Base-by-base conservation (phyloP, 2,329 filamentous ascomycete genomes). In the Trichoderma brevicompactum region DNA sequence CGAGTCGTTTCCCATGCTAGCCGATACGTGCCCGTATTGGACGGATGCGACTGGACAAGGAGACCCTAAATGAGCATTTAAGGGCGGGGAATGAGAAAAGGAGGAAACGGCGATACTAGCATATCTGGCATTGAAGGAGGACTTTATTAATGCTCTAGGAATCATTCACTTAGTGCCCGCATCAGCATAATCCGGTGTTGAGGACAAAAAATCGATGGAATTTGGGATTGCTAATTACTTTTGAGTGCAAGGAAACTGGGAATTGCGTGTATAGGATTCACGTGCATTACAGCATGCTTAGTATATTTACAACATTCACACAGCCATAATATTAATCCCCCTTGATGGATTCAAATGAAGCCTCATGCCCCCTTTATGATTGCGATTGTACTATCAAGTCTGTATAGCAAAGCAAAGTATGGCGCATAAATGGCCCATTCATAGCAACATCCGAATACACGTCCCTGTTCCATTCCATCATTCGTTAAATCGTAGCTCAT, bases 1-100 rank as follows among this genome's bases (percentile, higher is more conserved):
- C 23, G 81, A 83, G 67, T 80, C 84, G 0, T 92, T 90, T 71
- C 92, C 92, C 0, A 75, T 60, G 8, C 68, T 79, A 15, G 68
- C 66, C 7, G 52, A 63, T 53, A 49, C 50, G 19, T 66, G 55
- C 43, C 41, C 48, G 19, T 49, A 43, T 55, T 48, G 49, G 48
- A 12, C 40, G 17, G 49, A 34, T 4, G 41, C n/a, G n/a, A 32
- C 8, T 28, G 40, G 32, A 7, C 48, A 17, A 38, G 34, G 13
- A 19, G 12, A 3, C 3, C 23, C 46, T 9, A 40, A 60, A 9
- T 60, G 23, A 28, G 23, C 23, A 41, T 19, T 8, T 9, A n/a
- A 12, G 9, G 23, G 28, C n/a, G 17, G 13, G 1, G n/a, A 2
- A n/a, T 7, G 9, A n/a, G 17, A n/a, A 52, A 19, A 34, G n/a